A percentile compares a stretch with the other conserved stretches of the same genome.
phyloP scores from a whole-genome alignment of 345 rosid species.

The Durio zibethinus region DNA sequence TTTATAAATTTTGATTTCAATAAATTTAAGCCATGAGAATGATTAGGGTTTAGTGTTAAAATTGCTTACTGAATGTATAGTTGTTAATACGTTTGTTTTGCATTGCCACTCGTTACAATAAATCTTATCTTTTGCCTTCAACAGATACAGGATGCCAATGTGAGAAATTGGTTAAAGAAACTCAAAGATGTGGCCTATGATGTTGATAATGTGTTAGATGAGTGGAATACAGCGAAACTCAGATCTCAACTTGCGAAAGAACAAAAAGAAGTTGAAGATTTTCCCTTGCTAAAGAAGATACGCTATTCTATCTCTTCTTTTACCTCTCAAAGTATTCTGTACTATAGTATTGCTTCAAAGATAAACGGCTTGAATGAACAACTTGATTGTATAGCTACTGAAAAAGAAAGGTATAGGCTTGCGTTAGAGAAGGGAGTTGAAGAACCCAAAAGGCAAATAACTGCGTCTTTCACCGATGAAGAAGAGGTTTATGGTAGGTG shows the following conservation, averaged over 20 bases:
- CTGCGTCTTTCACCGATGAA: neutral
- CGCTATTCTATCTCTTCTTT: neutral
- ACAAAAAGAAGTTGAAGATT: neutral
- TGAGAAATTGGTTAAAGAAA: neutral
- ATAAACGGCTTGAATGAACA: neutral
- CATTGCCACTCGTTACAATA: too few species aligned
- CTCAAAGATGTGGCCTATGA: neutral
- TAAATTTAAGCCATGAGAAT: too few species aligned
- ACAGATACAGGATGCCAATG: neutral
- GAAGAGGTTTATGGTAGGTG: neutral
- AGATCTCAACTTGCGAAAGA: neutral
- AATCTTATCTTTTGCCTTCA: neutral
- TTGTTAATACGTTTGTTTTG: too few species aligned
- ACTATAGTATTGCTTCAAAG: neutral
- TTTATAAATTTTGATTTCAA: too few species aligned
- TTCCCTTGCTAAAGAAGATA: neutral
- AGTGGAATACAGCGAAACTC: neutral
- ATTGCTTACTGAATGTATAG: neutral
- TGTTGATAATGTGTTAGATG: neutral
- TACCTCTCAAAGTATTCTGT: neutral
- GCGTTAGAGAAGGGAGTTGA: neutral
- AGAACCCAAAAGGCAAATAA: neutral
- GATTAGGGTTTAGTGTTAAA: neutral
- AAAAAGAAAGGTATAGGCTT: neutral
- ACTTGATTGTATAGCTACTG: neutral